Conservation (phyloP, 1,284 basidiomycete genomes). For the Fomes fomentarius region DNA sequence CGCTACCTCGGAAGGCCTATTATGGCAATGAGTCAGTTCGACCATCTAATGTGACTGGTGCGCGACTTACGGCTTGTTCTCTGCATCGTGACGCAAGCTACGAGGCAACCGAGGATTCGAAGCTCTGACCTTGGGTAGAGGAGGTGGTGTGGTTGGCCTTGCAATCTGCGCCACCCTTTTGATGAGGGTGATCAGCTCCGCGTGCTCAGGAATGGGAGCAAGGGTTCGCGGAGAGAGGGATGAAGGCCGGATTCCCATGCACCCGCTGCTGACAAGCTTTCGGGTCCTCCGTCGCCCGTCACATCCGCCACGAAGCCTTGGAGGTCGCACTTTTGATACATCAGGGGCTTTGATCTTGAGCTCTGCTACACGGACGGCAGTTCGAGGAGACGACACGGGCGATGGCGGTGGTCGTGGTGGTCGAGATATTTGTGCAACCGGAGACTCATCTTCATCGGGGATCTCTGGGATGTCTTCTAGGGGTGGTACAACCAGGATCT, state of each 20-base stretch:
- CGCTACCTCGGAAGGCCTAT: not conserved
- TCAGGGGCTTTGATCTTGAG: no score
- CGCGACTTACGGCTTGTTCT: not conserved
- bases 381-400: not conserved
- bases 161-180: not conserved
- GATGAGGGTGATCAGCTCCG: not conserved
- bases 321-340: not conserved
- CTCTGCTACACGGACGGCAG: no score
- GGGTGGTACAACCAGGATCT: not conserved
- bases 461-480: constrained; percentile 8
- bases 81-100: not conserved
- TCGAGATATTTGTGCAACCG: not conserved
- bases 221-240: not conserved
- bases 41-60: not conserved
- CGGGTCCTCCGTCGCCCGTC: not conserved
- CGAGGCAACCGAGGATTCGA: not conserved
- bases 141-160: not conserved
- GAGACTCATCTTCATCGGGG: constrained; percentile 4
- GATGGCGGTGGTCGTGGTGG: not conserved
- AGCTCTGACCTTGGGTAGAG: not conserved
- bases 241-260: not conserved
- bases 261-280: not conserved
- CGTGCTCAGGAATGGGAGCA: not conserved
- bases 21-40: not conserved
- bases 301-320: not conserved